These are phyloP conservation scores for Pseudocercospora cruenta DNA, from an alignment of 2,329 filamentous ascomycete genomes.

Conservation along the genomic window DNA sequence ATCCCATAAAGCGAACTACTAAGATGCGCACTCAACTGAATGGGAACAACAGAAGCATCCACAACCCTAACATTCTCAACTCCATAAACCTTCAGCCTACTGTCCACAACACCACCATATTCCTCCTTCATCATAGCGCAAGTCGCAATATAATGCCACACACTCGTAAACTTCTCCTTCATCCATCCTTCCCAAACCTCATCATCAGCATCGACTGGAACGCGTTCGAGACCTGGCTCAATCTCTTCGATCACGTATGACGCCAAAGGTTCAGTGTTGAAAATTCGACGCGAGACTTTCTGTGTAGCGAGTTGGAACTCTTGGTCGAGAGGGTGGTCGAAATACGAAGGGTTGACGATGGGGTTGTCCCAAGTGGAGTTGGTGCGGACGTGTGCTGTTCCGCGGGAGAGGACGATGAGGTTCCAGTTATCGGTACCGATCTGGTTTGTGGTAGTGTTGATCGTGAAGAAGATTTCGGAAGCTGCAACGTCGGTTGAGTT, in stretches of 20 bases:
- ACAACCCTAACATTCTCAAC: slow-evolving; percentile 9
- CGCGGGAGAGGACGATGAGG: slow-evolving; percentile 34
- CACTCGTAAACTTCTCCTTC: slow-evolving; percentile 30
- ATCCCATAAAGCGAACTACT: slow-evolving; percentile 36
- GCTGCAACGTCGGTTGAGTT: slow-evolving; percentile 27
- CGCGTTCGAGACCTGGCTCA: slow-evolving; percentile 28
- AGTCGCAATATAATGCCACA: slow-evolving; percentile 38
- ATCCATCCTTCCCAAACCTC: slow-evolving; percentile 33
- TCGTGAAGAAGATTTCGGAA: slow-evolving; percentile 45
- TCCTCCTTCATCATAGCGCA: slow-evolving; percentile 36
- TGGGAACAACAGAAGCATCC: slow-evolving; percentile 29
- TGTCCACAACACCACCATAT: slow-evolving; percentile 42
- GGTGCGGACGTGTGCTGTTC: slow-evolving; percentile 31
- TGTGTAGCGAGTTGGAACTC: slow-evolving; percentile 41
- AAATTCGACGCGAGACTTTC: slow-evolving; percentile 39
- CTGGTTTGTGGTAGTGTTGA: slow-evolving; percentile 31
- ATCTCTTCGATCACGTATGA: slow-evolving; percentile 35
- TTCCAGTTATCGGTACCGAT: slow-evolving; percentile 46
- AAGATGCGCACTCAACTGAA: slow-evolving; percentile 28
- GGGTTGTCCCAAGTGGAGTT: slow-evolving; percentile 40
- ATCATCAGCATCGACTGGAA: slow-evolving; percentile 19
- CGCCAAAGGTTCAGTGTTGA: slow-evolving; percentile 30
- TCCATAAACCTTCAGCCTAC: slow-evolving; percentile 40
- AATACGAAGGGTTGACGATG: slow-evolving; percentile 47
- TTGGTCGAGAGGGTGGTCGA: slow-evolving; percentile 46